These are phyloP conservation scores for Acarospora socialis DNA, from an alignment of 2,329 filamentous ascomycete genomes.

Conservation along the genomic window DNA sequence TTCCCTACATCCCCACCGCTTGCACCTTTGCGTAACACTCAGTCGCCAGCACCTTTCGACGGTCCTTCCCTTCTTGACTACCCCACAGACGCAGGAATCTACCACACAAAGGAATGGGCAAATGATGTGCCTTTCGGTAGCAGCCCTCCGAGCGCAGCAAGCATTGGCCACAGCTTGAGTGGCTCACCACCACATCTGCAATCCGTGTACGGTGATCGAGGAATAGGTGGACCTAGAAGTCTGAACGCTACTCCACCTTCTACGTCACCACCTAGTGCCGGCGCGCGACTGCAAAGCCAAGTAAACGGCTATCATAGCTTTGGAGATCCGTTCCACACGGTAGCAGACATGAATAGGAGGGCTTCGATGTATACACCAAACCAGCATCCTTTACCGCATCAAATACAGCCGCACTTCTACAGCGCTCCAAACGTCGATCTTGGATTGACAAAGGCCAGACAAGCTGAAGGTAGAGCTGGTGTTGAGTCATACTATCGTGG, in stretches of 20 bases:
- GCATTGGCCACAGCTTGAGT: constrained; percentile 20
- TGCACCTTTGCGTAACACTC: constrained; percentile 14
- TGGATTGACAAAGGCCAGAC: constrained; percentile 36
- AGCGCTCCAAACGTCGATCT: constrained; percentile 58
- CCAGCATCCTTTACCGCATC: constrained; percentile 57
- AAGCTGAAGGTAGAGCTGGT: constrained; percentile 41
- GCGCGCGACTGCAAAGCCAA: constrained; percentile 29
- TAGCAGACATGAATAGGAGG: constrained; percentile 27
- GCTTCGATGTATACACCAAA: constrained; percentile 39
- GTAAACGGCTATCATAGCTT: constrained; percentile 25
- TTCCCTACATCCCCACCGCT: constrained; percentile 4
- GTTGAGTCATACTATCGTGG: constrained; percentile 65
- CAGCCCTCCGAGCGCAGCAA: constrained; percentile 27
- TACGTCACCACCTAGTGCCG: constrained; percentile 26
- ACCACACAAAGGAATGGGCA: constrained; percentile 29
- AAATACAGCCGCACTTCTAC: constrained; percentile 66
- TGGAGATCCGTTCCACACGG: constrained; percentile 20
- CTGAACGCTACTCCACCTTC: constrained; percentile 29
- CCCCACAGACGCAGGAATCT: constrained; percentile 21
- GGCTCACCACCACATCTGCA: constrained; percentile 7
- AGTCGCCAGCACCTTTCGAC: constrained; percentile 27
- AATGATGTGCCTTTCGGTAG: constrained; percentile 30
- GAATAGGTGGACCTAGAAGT: constrained; percentile 23
- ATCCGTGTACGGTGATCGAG: constrained; percentile 27
- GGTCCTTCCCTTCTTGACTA: constrained; percentile 22